Percentiles rank a stretch among this genome's conserved stretches.
phyloP scores from a whole-genome alignment of 2,329 filamentous ascomycete species.

The Penicillium paneum region DNA sequence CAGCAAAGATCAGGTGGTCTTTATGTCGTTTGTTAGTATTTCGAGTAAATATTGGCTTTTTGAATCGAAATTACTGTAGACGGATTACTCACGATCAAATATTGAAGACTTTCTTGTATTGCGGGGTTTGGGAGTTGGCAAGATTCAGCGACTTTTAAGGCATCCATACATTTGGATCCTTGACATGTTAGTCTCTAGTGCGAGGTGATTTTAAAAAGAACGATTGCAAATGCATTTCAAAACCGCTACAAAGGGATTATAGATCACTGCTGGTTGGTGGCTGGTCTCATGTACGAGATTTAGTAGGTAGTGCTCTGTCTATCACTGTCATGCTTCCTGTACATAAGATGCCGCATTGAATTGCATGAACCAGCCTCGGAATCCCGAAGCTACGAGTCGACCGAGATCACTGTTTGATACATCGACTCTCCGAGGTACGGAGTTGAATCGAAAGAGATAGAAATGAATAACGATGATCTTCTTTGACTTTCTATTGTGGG shows the following conservation, averaged over 20 bases:
- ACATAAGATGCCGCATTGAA: not conserved
- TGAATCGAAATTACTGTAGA: not conserved
- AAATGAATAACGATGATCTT: not conserved
- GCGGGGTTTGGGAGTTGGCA: not conserved
- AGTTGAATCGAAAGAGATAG: not conserved
- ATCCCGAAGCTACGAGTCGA: not conserved
- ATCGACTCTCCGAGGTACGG: no score
- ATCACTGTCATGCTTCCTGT: not conserved
- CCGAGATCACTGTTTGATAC: not conserved
- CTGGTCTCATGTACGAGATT: not conserved
- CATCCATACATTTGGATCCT: not conserved
- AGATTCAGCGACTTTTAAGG: not conserved
- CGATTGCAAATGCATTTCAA: not conserved
- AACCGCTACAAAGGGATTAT: not conserved
- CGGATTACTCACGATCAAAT: no score
- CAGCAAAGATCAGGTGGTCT: not conserved
- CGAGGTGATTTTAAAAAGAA: not conserved
- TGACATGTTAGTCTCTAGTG: not conserved
- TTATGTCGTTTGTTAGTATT: not conserved
- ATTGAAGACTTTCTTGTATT: not conserved
- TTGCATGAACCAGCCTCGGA: constrained; percentile 4
- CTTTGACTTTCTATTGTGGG: not conserved
- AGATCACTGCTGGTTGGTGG: not conserved
- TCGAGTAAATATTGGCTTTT: no score
- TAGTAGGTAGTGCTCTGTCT: no score